Evolutionary conservation across 108 stramenopile species (phyloP).

Genomic region (Skeletonema menzelii): DNA sequence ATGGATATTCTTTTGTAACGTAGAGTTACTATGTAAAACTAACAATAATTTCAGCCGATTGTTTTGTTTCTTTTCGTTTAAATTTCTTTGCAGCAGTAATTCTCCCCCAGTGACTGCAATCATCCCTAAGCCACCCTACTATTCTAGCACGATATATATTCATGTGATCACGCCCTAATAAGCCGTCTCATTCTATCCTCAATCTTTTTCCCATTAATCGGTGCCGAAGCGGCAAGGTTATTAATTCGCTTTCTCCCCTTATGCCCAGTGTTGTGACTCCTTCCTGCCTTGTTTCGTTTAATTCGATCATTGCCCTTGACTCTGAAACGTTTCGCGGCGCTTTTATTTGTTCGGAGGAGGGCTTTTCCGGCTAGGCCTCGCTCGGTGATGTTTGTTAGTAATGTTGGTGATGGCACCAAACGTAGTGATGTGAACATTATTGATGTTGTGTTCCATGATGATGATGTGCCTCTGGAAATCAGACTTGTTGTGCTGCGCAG

Average conservation of each 20-base stretch:
- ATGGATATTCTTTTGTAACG: neutral
- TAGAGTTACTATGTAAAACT: neutral
- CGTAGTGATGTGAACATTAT: neutral
- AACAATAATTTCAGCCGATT: neutral
- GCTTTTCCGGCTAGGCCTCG: constrained; percentile 41
- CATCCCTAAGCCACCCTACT: neutral
- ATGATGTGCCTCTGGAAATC: constrained; percentile 2
- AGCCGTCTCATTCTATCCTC: constrained; percentile 67
- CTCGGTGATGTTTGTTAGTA: neutral
- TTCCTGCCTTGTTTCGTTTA: constrained; percentile 65
- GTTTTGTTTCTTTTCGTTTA: too few species aligned
- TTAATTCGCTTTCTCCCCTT: constrained; percentile 60
- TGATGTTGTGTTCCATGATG: neutral
- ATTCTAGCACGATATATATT: neutral
- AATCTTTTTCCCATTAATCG: constrained; percentile 62
- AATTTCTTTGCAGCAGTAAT: neutral
- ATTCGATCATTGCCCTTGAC: constrained; percentile 73
- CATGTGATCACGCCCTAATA: constrained; percentile 18
- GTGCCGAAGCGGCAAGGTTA: constrained; percentile 60
- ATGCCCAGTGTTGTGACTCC: constrained; percentile 82
- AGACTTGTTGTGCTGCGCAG: constrained; percentile 14
- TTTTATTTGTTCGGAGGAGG: constrained; percentile 71
- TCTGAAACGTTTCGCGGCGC: constrained; percentile 72
- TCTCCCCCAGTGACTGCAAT: neutral
- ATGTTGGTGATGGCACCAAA: neutral